Percentiles rank a stretch among this genome's conserved stretches.
phyloP scores from a whole-genome alignment of 306 rosid genomes.

The Vicia faba region DNA sequence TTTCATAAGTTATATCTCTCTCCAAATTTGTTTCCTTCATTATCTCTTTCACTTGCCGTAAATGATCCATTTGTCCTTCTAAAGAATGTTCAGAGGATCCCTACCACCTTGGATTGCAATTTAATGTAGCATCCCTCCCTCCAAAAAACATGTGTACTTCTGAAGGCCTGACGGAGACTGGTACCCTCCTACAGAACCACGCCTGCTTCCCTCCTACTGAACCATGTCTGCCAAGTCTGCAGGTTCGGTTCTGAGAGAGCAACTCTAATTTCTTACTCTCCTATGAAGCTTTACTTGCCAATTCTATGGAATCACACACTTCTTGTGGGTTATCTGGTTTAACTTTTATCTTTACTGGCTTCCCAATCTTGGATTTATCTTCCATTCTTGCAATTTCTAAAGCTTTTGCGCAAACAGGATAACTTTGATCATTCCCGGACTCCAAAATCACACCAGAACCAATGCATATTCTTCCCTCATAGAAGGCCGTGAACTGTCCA shows the following conservation, averaged over 20 bases:
- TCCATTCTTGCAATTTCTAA: conserved; percentile 73
- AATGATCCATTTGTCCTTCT: neutral
- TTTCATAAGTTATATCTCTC: neutral
- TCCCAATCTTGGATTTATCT: conserved; percentile 85
- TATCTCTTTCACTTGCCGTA: neutral
- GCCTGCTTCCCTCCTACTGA: neutral
- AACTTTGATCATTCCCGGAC: conserved; percentile 83
- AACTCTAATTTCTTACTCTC: conserved; percentile 33
- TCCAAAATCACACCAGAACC: conserved; percentile 92
- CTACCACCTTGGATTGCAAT: conserved; percentile 1
- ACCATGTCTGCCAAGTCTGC: conserved; percentile 9
- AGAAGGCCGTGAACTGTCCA: conserved; percentile 92
- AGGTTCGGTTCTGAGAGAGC: conserved; percentile 38
- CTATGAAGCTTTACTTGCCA: conserved; percentile 27
- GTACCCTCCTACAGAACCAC: neutral
- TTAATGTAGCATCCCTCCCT: conserved; percentile 7
- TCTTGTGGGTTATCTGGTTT: conserved; percentile 51
- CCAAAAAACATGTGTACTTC: neutral
- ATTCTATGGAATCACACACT: conserved; percentile 40
- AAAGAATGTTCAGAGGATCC: conserved; percentile 8
- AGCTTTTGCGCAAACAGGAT: conserved; percentile 82
- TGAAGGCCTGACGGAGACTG: neutral
- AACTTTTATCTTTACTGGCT: conserved; percentile 84
- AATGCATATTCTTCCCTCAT: conserved; percentile 72
- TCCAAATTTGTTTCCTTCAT: neutral